A percentile compares a stretch with the other conserved stretches of the same genome.
Evolutionary conservation across 2,329 filamentous ascomycete species (phyloP).

Genomic region (Fusarium bulbicola): DNA sequence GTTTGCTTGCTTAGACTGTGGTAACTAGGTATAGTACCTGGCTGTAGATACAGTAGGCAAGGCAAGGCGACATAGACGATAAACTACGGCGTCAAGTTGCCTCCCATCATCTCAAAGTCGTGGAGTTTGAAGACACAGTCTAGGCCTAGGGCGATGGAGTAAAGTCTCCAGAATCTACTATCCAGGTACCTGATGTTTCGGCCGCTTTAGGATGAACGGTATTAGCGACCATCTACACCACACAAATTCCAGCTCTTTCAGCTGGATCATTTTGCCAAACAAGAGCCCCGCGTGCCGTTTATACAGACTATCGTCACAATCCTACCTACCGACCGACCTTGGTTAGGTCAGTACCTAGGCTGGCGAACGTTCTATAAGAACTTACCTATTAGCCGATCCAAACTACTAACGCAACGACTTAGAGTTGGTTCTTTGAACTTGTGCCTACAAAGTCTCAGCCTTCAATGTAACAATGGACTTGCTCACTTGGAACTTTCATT

Average conservation of each 20-base stretch:
- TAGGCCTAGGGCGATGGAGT: not conserved
- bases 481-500: not conserved
- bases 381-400: not conserved
- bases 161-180: conserved; percentile 7
- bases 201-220: not conserved
- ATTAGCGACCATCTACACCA: not conserved
- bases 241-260: conserved; percentile 21
- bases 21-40: not conserved
- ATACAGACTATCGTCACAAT: not conserved
- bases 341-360: not conserved
- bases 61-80: not conserved
- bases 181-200: not conserved
- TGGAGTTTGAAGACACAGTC: conserved; percentile 13
- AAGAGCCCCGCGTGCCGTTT: not conserved
- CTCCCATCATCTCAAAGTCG: not conserved
- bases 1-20: not conserved
- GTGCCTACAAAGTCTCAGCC: not conserved
- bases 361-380: not conserved
- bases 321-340: not conserved
- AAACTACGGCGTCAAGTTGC: conserved; percentile 9
- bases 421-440: not conserved
- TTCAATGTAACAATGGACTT: not conserved
- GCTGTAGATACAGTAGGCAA: not conserved
- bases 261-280: not conserved
- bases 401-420: not conserved